Evolutionary conservation across 148 eudicot genomes (phyloP), one percentile per base, ranked within the genome.

Genomic region (Heliosperma pusillum): DNA sequence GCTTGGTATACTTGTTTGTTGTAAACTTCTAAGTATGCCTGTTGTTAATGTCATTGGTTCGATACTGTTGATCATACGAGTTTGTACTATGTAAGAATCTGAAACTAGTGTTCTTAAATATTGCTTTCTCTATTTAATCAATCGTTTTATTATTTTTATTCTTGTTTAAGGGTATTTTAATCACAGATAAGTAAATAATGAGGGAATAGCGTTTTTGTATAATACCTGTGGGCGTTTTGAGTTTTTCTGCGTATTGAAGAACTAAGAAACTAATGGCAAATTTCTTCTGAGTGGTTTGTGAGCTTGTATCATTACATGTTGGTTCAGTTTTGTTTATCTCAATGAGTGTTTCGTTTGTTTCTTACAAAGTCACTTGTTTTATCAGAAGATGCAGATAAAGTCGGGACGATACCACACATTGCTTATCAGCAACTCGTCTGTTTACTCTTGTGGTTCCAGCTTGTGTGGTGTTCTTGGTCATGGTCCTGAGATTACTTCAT

Each of bases 381-480:
- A 69, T 71, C 73, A 70, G 80, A 91, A 92, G 96, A 92, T 92
- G 98, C 97, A 95, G 87, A 92, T 95, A 78, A 90, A 84, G 81
- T 85, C 92, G 0, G 98, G 98, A 70, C 90, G 87, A 70, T 92
- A 92, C 80, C 98, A 95, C 80, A 90, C 97, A 11, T 80, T 95
- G 86, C 85, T 95, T 82, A 76, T 92, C 78, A 89, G 86, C 40
- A 84, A 85, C 82, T 92, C 89, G 57, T 85, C 86, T 7, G 96
- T 85, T 26, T 95, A 92, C 78, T 89, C 98, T 12, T 95, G 97
- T 80, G 98, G 98, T 79, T 92, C 97, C 52, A 90, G 92, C 77
- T 84, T 95, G 82, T 95, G 91, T 67, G 98, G 98, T 74, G 98
- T 92, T 83, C 97, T 95, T 78, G 98, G 98, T 74, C 98, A 92